Percentiles rank a stretch among this genome's conserved stretches.
These are phyloP conservation scores for Penicillium roqueforti DNA, from an alignment of 495 filamentous ascomycete genomes.

Conservation along the genomic window DNA sequence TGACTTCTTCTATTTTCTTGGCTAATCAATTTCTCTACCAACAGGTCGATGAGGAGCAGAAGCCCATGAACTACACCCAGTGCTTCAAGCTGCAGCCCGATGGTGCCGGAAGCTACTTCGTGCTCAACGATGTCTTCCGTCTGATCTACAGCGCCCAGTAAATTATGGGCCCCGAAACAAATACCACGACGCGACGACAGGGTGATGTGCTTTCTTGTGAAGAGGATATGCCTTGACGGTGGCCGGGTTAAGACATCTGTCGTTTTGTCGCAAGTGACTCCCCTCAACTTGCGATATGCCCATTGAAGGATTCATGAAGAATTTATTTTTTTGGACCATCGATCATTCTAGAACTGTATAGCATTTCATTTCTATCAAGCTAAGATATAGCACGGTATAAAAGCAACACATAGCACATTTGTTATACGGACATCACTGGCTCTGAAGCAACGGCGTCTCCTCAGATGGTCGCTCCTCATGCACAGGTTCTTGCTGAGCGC, in stretches of 20 bases:
- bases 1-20: not conserved
- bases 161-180: conserved; percentile 6
- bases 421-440: conserved; percentile 16
- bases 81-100: conserved; percentile 76
- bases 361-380: conserved; percentile 8
- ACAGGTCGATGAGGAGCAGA: conserved; percentile 76
- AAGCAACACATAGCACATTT: not conserved
- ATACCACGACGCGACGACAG: conserved; percentile 23
- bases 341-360: conserved; percentile 5
- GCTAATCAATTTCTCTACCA: not conserved
- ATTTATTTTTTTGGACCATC: not conserved
- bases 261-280: not conserved
- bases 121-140: conserved; percentile 91
- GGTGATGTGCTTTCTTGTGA: not conserved
- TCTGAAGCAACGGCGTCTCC: conserved; percentile 43
- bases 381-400: not conserved
- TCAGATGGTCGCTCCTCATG: conserved; percentile 41
- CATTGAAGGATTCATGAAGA: conserved; percentile 1
- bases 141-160: conserved; percentile 56
- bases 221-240: conserved; percentile 9
- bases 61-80: conserved; percentile 83
- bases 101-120: conserved; percentile 64
- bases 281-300: not conserved
- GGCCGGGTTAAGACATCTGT: not conserved
- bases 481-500: conserved; percentile 16